Conservation (phyloP, 768 basidiomycete species). For the Tricholoma furcatifolium region DNA sequence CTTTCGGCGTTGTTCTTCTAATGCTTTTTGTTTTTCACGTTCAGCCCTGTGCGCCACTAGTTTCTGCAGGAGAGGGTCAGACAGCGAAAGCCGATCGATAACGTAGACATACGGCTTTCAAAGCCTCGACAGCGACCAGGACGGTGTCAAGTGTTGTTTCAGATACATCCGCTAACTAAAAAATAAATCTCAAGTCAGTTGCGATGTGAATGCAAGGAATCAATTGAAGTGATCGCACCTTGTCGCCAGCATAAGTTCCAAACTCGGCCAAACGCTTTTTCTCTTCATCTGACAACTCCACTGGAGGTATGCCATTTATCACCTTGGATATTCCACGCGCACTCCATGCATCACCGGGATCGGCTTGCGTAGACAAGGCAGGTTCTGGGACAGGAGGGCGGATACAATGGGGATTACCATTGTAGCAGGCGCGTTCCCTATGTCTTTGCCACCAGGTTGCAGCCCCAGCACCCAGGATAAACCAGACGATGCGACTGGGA, state of each 20-base stretch:
- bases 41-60: conserved; percentile 49
- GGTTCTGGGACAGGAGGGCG: conserved; percentile 21
- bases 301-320: conserved; percentile 27
- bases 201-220: background rate
- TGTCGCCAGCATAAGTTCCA: conserved; percentile 48
- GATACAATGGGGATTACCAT: conserved; percentile 29
- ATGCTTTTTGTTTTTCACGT: conserved; percentile 39
- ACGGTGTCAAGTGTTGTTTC: conserved; percentile 67
- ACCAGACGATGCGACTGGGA: conserved; percentile 69
- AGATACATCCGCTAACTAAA: conserved; percentile 61
- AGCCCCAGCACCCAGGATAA: conserved; percentile 54
- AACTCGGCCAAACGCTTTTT: conserved; percentile 44
- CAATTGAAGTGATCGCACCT: conserved; percentile 30
- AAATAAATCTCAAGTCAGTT: background rate
- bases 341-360: conserved; percentile 12
- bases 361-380: conserved; percentile 9
- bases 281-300: conserved; percentile 34
- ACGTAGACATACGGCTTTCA: conserved; percentile 52
- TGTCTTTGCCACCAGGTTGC: conserved; percentile 42
- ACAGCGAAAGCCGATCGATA: conserved; percentile 20
- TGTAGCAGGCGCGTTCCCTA: conserved; percentile 29
- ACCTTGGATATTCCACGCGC: conserved; percentile 23
- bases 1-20: conserved; percentile 21
- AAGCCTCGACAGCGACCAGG: conserved; percentile 50
- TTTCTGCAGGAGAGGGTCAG: conserved; percentile 38